phyloP scores from a whole-genome alignment of 2,329 filamentous ascomycete species.

The Pleomassaria siparia region DNA sequence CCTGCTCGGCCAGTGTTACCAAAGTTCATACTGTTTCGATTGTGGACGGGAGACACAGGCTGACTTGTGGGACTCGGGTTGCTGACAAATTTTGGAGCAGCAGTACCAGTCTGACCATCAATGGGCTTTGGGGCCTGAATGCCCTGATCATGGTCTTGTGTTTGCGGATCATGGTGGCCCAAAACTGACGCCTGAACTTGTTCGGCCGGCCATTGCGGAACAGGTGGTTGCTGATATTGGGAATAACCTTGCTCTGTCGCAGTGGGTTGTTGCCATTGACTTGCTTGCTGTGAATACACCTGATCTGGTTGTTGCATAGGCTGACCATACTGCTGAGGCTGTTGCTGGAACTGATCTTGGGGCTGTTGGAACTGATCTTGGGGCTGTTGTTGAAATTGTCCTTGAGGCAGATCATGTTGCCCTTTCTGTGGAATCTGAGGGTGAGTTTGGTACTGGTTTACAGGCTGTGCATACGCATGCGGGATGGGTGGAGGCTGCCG shows the following conservation, averaged over 20 bases:
- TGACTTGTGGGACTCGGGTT: constrained; percentile 32
- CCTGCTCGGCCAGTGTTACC: constrained; percentile 24
- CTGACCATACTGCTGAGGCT: constrained; percentile 4
- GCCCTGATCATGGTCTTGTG: constrained; percentile 13
- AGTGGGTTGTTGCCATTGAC: constrained; percentile 3
- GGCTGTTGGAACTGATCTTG: constrained; percentile 4
- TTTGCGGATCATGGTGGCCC: constrained; percentile 20
- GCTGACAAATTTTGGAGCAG: constrained; percentile 26
- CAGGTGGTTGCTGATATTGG: constrained; percentile 16
- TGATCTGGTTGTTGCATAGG: constrained; percentile 3
- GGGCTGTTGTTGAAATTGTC: constrained; percentile 3
- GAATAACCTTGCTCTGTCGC: constrained; percentile 6
- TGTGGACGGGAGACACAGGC: constrained; percentile 36
- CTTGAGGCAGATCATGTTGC: too few relatives aligned
- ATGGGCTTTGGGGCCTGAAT: constrained; percentile 33
- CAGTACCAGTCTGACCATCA: constrained; percentile 24
- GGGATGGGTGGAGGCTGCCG: constrained; percentile 14
- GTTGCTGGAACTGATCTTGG: constrained; percentile 5
- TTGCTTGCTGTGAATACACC: constrained; percentile 2
- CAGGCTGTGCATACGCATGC: constrained; percentile 16
- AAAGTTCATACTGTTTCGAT: constrained; percentile 30
- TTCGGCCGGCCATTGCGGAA: constrained; percentile 22
- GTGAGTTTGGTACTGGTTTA: constrained; percentile 14
- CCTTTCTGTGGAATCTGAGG: constrained; percentile 11
- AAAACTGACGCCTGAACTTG: constrained; percentile 21